These are phyloP conservation scores for Aspergillus pseudoterreus DNA, from an alignment of 2,329 filamentous ascomycete genomes.

Conservation along the genomic window DNA sequence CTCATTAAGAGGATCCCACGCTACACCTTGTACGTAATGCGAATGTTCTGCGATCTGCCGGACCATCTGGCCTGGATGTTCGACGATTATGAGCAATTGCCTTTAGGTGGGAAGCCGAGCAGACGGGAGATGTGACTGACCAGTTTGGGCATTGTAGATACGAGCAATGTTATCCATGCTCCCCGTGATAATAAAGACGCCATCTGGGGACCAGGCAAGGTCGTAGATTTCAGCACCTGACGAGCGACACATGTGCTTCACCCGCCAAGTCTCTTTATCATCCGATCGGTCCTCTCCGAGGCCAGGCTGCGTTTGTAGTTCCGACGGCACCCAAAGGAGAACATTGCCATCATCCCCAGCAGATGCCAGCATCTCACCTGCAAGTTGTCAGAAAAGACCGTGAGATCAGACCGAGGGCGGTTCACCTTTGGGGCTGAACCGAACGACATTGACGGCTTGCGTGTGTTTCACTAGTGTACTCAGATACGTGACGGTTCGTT, in stretches of 20 bases:
- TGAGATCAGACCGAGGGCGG: background rate
- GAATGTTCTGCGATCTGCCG: constrained; percentile 96
- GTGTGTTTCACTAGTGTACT: constrained; percentile 91
- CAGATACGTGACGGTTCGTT: constrained; percentile 85
- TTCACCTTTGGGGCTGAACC: constrained; percentile 86
- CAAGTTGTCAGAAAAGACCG: constrained; percentile 19
- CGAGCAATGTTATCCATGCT: constrained; percentile 99
- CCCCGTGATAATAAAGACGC: constrained; percentile 91
- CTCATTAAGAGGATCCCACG: constrained; percentile 97
- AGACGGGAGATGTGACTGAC: constrained; percentile 46
- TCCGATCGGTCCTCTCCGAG: constrained; percentile 84
- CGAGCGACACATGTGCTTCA: constrained; percentile 96
- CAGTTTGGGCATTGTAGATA: constrained; percentile 92
- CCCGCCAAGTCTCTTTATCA: constrained; percentile 94
- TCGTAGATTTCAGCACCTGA: constrained; percentile 97
- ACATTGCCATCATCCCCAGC: constrained; percentile 97
- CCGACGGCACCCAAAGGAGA: constrained; percentile 89
- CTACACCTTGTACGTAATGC: constrained; percentile 96
- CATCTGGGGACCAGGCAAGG: constrained; percentile 97
- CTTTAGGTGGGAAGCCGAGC: background rate
- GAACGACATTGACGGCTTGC: constrained; percentile 95
- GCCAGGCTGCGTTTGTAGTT: constrained; percentile 60
- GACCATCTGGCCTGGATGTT: constrained; percentile 59
- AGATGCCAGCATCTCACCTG: constrained; percentile 88
- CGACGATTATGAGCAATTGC: constrained; percentile 20